A percentile compares a stretch with the other conserved stretches of the same genome.
phyloP scores from a whole-genome alignment of 2,329 filamentous ascomycete genomes.

The Aspergillus amoenus region DNA sequence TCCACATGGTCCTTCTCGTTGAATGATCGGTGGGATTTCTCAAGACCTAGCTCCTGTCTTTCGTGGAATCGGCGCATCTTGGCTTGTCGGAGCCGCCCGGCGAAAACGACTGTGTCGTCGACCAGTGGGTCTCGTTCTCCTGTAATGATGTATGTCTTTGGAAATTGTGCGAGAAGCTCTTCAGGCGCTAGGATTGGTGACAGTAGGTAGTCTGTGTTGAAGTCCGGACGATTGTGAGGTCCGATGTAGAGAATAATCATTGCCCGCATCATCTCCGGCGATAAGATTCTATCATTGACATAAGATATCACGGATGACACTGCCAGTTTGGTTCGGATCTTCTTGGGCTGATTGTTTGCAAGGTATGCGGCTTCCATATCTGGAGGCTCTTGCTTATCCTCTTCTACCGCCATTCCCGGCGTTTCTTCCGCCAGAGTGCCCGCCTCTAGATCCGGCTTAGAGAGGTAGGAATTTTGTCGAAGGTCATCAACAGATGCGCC shows the following conservation, averaged over 20 bases:
- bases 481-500: slow-evolving; percentile 72
- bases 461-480: slow-evolving; percentile 17
- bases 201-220: slow-evolving; percentile 84
- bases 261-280: slow-evolving; percentile 96
- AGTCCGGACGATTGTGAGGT: slow-evolving; percentile 88
- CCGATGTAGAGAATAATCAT: slow-evolving; percentile 99
- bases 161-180: slow-evolving; percentile 77
- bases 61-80: slow-evolving; percentile 61
- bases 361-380: slow-evolving; percentile 37
- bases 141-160: slow-evolving; percentile 90
- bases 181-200: slow-evolving; percentile 90
- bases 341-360: slow-evolving; percentile 42
- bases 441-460: slow-evolving; percentile 14
- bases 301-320: slow-evolving; percentile 98
- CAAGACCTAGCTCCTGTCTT: slow-evolving; percentile 56
- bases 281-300: slow-evolving; percentile 91
- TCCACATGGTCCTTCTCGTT: slow-evolving; percentile 75
- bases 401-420: slow-evolving; percentile 21
- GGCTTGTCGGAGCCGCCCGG: slow-evolving; percentile 79
- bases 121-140: slow-evolving; percentile 94
- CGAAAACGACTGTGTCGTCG: slow-evolving; percentile 96
- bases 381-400: slow-evolving; percentile 33
- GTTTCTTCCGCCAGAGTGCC: slow-evolving; percentile 24
- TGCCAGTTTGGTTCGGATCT: slow-evolving; percentile 78
- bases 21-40: slow-evolving; percentile 58